These are phyloP conservation scores for Pseudocercospora eumusae DNA, from an alignment of 2,329 filamentous ascomycete species.

Conservation along the genomic window DNA sequence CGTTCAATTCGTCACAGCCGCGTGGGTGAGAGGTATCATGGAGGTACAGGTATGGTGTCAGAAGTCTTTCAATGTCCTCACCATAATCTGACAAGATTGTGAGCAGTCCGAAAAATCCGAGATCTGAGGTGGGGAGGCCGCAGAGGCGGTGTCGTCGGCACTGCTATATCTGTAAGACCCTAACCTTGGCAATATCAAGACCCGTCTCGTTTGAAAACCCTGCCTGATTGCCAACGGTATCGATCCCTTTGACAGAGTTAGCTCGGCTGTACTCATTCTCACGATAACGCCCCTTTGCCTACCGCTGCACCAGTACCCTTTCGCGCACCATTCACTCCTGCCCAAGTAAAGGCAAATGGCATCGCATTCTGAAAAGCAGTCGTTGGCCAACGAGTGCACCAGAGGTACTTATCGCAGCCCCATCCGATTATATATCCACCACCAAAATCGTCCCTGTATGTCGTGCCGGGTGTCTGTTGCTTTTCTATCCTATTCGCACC, in stretches of 20 bases:
- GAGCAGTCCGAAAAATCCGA: neutral
- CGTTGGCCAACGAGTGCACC: neutral
- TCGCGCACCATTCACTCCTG: neutral
- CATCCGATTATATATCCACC: neutral
- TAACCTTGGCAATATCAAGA: neutral
- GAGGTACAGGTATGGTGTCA: too few species aligned
- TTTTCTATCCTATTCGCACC: neutral
- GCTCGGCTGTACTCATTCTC: neutral
- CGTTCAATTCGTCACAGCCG: too few species aligned
- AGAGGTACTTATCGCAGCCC: neutral
- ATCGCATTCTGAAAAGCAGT: constrained; percentile 7
- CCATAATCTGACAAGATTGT: neutral
- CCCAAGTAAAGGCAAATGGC: constrained; percentile 9
- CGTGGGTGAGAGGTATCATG: too few species aligned
- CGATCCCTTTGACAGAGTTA: neutral
- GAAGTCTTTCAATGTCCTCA: too few species aligned
- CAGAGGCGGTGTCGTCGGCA: too few species aligned
- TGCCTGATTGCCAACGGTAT: neutral
- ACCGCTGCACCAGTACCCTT: constrained; percentile 2
- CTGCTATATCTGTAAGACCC: neutral
- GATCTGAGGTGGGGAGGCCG: neutral
- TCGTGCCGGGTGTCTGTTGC: neutral
- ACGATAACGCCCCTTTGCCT: neutral
- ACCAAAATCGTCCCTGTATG: neutral
- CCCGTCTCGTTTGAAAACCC: neutral